These are phyloP conservation scores for Rhododendron simsii DNA, from an alignment of 148 eudicot genomes.

Conservation along the genomic window DNA sequence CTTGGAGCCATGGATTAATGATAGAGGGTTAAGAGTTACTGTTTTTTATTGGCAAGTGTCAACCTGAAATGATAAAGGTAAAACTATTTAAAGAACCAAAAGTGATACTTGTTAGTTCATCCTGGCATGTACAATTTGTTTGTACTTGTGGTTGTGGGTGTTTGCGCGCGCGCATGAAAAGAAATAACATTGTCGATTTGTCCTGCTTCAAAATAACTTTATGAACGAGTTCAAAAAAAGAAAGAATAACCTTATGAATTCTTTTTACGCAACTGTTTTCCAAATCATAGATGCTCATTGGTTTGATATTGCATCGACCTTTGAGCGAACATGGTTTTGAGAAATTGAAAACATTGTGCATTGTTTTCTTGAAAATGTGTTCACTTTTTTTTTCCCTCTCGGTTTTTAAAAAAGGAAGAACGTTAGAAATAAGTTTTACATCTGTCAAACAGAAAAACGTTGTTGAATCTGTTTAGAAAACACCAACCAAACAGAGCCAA, in stretches of 20 bases:
- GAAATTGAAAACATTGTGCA: not conserved
- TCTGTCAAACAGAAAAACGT: not conserved
- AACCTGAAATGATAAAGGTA: not conserved
- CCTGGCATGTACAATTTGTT: not conserved
- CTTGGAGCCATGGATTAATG: constrained; percentile 33
- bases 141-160: no score
- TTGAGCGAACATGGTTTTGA: not conserved
- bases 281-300: not conserved
- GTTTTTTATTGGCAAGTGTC: not conserved
- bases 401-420: not conserved
- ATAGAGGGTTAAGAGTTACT: not conserved
- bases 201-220: not conserved
- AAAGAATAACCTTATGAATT: not conserved
- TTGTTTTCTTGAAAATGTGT: not conserved
- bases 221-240: not conserved
- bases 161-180: not conserved
- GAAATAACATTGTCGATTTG: not conserved
- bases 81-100: not conserved
- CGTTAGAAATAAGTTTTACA: not conserved
- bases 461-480: not conserved
- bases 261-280: no score
- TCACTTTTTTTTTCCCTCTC: not conserved
- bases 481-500: not conserved
- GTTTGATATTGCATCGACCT: not conserved
- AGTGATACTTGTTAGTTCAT: not conserved